Evolutionary conservation across 2,329 filamentous ascomycete species (phyloP), one percentile per base, ranked within the genome.

Genomic region (Penicillium sp.): DNA sequence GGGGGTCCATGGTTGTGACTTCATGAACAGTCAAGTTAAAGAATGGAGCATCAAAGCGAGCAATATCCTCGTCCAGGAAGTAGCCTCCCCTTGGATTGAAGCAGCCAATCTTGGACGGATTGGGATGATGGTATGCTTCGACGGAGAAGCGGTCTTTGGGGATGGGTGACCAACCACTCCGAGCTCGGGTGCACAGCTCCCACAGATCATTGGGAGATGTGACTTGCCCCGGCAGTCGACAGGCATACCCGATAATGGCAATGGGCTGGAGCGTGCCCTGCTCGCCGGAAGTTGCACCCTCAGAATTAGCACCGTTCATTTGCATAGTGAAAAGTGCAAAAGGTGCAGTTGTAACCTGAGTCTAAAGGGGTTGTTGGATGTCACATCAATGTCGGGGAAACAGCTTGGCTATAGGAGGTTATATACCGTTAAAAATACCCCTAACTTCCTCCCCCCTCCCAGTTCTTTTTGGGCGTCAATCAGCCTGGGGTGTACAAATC

Each of bases 1-100:
- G 63, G 0, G 65, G 64, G 42, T 67, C 65, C 58, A 67, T 65
- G 14, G 61, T 56, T 9, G 60, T 57, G n/a, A 62, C 65, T 49
- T 65, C 63, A 40, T 62, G 57, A 4, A 60, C 52, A 13, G 56
- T 61, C 9, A 67, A 55, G 42, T 63, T 62, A 54, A 67, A 67
- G 40, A 67, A 67, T 5, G 61, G 59, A 7, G 64, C 64, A 49
- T 68, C 65, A 16, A 68, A 68, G 16, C 38, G 49, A n/a, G 59
- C 58, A 32, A 66, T 35, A 44, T 67, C 65, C 32, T 63, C 53
- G n/a, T 66, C 56, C 4, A 67, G 51, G 42, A 67, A 67, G 49
- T 67, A 62, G 44, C 63, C 65, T 9, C 64, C 65, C 27, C 45
- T 50, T 0, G 61, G 62, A 23, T 66, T 66, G 45, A 60, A 52